Conservation (phyloP, 225 moss, liverwort and hornwort species). For the Climacium dendroides region DNA sequence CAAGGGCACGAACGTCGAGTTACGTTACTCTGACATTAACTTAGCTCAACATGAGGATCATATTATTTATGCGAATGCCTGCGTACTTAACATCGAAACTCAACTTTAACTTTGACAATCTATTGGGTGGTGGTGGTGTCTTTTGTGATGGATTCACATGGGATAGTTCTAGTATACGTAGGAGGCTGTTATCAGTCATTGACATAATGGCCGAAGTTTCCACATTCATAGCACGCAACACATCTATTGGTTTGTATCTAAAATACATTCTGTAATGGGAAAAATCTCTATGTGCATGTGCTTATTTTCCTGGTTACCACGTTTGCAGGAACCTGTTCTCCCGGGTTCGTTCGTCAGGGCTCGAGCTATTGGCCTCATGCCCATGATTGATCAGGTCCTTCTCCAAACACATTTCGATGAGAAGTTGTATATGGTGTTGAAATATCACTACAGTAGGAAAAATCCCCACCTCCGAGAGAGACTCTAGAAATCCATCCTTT, state of each 20-base stretch:
- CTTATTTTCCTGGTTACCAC: neutral
- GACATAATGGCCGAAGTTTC: neutral
- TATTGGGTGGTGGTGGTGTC: neutral
- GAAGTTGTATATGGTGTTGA: neutral
- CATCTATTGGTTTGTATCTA: neutral
- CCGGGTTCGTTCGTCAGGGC: constrained; percentile 75
- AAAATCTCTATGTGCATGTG: neutral
- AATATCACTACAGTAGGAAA: neutral
- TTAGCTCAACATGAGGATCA: neutral
- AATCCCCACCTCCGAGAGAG: neutral
- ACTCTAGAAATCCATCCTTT: neutral
- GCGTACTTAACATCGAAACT: neutral
- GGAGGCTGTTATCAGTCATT: neutral
- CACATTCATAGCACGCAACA: neutral
- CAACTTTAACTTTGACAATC: neutral
- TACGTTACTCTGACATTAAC: neutral
- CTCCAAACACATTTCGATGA: neutral
- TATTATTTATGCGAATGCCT: neutral
- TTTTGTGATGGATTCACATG: neutral
- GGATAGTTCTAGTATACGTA: neutral
- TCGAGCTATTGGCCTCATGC: constrained; percentile 79
- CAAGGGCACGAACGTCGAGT: neutral
- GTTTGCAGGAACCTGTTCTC: constrained; percentile 65
- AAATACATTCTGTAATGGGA: neutral
- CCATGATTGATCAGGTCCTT: constrained; percentile 49